Conservation (phyloP, 2,329 filamentous ascomycete genomes). For the Talaromyces sp. region DNA sequence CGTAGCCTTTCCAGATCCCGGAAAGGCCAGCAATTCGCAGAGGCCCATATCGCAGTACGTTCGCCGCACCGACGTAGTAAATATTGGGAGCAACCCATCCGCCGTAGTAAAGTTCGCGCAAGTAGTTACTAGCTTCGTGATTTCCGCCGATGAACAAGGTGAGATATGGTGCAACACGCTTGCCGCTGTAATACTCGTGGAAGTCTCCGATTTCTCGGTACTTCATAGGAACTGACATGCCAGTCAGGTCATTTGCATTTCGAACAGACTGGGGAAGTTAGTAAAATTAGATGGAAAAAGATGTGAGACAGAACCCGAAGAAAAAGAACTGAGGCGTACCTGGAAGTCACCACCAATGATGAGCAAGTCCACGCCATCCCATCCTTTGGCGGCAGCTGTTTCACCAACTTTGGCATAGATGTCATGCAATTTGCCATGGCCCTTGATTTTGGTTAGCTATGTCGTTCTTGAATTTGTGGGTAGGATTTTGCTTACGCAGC, state of each 20-base stretch:
- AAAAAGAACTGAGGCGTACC: slow-evolving; percentile 57
- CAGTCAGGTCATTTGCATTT: slow-evolving; percentile 78
- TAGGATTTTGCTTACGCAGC: slow-evolving; percentile 58
- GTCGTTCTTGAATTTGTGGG: neutral
- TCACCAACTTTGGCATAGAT: slow-evolving; percentile 77
- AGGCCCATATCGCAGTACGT: slow-evolving; percentile 75
- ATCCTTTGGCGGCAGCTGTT: slow-evolving; percentile 64
- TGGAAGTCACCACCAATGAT: slow-evolving; percentile 98
- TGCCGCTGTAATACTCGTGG: slow-evolving; percentile 84
- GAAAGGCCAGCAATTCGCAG: slow-evolving; percentile 84
- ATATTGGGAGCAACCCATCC: slow-evolving; percentile 97
- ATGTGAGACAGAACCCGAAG: neutral
- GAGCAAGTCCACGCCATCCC: slow-evolving; percentile 78
- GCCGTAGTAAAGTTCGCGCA: slow-evolving; percentile 91
- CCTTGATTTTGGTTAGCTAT: slow-evolving; percentile 45
- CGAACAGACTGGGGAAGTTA: slow-evolving; percentile 62
- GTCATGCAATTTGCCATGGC: slow-evolving; percentile 83
- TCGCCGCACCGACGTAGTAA: slow-evolving; percentile 92
- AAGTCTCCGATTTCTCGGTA: slow-evolving; percentile 89
- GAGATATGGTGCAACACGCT: slow-evolving; percentile 70
- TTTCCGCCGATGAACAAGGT: slow-evolving; percentile 94
- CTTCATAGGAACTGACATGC: slow-evolving; percentile 84
- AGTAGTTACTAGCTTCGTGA: slow-evolving; percentile 84
- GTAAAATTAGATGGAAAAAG: neutral
- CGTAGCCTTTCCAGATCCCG: slow-evolving; percentile 89